phyloP scores from a whole-genome alignment of 768 basidiomycete genomes.

The Pholiota conissans region DNA sequence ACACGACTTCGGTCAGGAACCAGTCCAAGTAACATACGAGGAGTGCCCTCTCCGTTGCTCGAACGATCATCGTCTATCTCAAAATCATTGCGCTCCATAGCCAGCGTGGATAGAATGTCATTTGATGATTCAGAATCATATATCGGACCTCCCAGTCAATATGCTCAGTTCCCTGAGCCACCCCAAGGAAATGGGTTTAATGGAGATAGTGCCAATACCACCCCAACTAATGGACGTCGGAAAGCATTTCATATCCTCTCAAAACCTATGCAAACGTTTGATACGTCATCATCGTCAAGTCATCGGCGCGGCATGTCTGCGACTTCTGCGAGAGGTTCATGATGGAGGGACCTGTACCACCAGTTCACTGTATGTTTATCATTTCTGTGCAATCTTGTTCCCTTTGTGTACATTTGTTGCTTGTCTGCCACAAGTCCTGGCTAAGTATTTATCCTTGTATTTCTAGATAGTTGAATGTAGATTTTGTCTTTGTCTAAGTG shows the following conservation, averaged over 20 bases:
- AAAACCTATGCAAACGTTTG: conserved; percentile 46
- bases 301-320: conserved; percentile 58
- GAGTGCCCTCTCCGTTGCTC: conserved; percentile 42
- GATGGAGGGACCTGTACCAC: conserved; percentile 25
- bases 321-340: conserved; percentile 48
- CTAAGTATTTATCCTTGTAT: conserved; percentile 21
- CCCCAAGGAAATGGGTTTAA: conserved; percentile 43
- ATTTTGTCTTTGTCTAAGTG: conserved; percentile 2
- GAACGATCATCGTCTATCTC: conserved; percentile 61
- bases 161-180: conserved; percentile 72
- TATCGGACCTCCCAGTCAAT: conserved; percentile 68
- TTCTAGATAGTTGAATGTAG: conserved; percentile 16
- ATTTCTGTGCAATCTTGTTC: conserved; percentile 20
- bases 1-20: conserved; percentile 69
- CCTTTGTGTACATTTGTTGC: conserved; percentile 21
- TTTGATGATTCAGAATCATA: conserved; percentile 50
- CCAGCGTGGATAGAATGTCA: conserved; percentile 34
- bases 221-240: conserved; percentile 55
- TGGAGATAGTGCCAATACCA: conserved; percentile 45
- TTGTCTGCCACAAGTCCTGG: conserved; percentile 7
- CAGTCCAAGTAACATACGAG: conserved; percentile 51
- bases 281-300: conserved; percentile 32
- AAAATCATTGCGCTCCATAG: conserved; percentile 41
- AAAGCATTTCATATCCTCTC: conserved; percentile 70
- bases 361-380: conserved; percentile 29